Evolutionary conservation across 768 basidiomycete genomes (phyloP), one percentile per base, ranked within the genome.

Genomic region (Leccinum arenicola): DNA sequence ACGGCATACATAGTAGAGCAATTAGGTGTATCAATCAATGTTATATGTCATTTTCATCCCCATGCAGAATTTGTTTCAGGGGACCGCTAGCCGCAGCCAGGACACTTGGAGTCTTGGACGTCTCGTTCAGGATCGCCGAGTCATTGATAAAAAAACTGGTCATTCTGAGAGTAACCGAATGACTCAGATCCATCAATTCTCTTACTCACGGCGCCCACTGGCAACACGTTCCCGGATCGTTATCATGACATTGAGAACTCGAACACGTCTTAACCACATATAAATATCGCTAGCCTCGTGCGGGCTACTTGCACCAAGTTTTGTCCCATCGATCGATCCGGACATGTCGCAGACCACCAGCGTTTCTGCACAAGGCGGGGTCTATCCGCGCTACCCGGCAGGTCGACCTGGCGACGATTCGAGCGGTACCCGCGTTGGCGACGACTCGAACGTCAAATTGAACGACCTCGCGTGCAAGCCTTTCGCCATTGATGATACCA

Each of bases 271-370:
- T 8, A n/a, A 21, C 27, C 6, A 17, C 49, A 49, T 47, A 57
- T 61, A 59, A 55, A 55, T 55, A 55, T 17, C 9, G 31, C 19
- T 17, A 21, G 35, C 19, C 45, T 31, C 27, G 27, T 19, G 29
- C 27, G 11, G 50, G 5, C 9, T 17, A 17, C 14, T 50, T 7
- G 9, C 55, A 36, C 27, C 7, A n/a, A 50, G 8, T 21, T n/a
- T 19, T 15, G 1, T 45, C 23, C 25, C 50, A 9, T 47, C 31
- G 9, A 9, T 50, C 47, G 11, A 60, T 33, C 11, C 33, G 11
- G 47, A 1, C 40, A 69, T 69, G 68, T 40, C 40, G n/a, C 58
- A 70, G 35, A 29, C 56, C 38, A 51, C 45, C 17, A 35, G 35
- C 6, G 3, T 58, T 21, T 59, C 57, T 9, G 14, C 29, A 19